These are phyloP conservation scores for Fusarium irregulare DNA, from an alignment of 2,329 filamentous ascomycete species.

Conservation along the genomic window DNA sequence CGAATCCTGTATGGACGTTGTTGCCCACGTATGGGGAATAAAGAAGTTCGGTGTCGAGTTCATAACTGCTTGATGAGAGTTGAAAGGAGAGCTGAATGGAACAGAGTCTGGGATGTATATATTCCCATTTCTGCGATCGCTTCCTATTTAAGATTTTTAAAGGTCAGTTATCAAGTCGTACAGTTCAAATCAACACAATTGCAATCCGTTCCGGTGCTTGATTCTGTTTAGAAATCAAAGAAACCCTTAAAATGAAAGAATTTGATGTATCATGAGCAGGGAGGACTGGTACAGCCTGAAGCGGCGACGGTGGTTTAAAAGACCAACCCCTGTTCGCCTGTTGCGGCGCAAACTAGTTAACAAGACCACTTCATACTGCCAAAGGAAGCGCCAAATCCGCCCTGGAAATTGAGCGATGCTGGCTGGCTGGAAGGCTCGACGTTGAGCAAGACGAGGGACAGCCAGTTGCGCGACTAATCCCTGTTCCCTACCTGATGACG, in stretches of 20 bases:
- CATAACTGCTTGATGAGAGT: not conserved
- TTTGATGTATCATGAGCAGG: not conserved
- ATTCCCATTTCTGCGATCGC: not conserved
- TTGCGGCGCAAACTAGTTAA: not conserved
- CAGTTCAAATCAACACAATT: too few relatives aligned
- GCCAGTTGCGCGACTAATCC: not conserved
- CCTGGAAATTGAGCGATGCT: not conserved
- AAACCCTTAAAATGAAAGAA: not conserved
- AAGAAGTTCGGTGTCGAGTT: not conserved
- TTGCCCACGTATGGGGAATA: not conserved
- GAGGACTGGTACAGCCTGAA: not conserved
- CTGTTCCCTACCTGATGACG: not conserved
- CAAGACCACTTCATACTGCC: rapidly evolving
- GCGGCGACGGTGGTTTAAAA: not conserved
- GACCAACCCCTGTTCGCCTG: not conserved
- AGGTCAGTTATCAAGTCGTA: too few relatives aligned
- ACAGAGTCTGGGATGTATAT: not conserved
- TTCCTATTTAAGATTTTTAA: too few relatives aligned
- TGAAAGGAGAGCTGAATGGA: not conserved
- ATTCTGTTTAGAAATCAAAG: not conserved
- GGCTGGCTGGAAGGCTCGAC: not conserved
- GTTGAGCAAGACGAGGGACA: not conserved
- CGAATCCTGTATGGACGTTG: not conserved
- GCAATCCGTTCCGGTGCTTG: not conserved
- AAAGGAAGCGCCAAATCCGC: not conserved